phyloP scores from a whole-genome alignment of 2,329 filamentous ascomycete genomes.

The Triangularia verruculosa region DNA sequence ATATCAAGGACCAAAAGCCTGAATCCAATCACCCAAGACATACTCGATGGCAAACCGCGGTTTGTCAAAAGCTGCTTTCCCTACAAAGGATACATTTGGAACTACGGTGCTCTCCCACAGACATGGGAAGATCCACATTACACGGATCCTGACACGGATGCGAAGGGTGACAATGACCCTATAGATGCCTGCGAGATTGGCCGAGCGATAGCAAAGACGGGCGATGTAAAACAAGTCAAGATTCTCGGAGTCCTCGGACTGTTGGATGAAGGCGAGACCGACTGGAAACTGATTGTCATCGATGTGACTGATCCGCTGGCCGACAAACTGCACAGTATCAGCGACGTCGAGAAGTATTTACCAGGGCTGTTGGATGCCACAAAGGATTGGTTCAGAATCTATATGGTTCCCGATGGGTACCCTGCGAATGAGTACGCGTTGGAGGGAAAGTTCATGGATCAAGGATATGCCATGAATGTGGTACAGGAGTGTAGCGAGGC shows the following conservation, averaged over 20 bases:
- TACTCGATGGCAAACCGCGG: slow-evolving; percentile 97
- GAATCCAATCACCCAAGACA: slow-evolving; percentile 98
- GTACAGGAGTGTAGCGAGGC: slow-evolving; percentile 92
- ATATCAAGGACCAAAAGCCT: slow-evolving; percentile 96
- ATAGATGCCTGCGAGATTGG: slow-evolving; percentile 95
- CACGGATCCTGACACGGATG: slow-evolving; percentile 94
- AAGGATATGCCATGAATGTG: slow-evolving; percentile 93
- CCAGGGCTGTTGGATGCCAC: slow-evolving; percentile 93
- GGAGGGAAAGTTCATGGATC: slow-evolving; percentile 99
- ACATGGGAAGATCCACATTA: slow-evolving; percentile 98
- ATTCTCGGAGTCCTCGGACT: slow-evolving; percentile 97
- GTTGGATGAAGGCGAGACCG: slow-evolving; percentile 97
- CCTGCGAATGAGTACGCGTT: slow-evolving; percentile 99
- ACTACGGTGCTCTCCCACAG: slow-evolving; percentile 99
- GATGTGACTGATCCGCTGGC: slow-evolving; percentile 95
- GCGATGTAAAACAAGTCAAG: slow-evolving; percentile 99
- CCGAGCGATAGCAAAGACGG: slow-evolving; percentile 87
- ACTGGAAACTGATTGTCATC: slow-evolving; percentile 99
- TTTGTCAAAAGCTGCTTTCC: slow-evolving; percentile 99
- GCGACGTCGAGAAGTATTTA: slow-evolving; percentile 96
- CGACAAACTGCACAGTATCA: slow-evolving; percentile 90
- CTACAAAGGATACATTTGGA: slow-evolving; percentile 99
- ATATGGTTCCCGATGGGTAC: slow-evolving; percentile 99
- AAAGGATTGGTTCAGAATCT: slow-evolving; percentile 99
- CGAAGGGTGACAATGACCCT: slow-evolving; percentile 98